Evolutionary conservation across 495 filamentous ascomycete genomes (phyloP), one percentile per base, ranked within the genome.

Genomic region (Talaromyces ruber): DNA sequence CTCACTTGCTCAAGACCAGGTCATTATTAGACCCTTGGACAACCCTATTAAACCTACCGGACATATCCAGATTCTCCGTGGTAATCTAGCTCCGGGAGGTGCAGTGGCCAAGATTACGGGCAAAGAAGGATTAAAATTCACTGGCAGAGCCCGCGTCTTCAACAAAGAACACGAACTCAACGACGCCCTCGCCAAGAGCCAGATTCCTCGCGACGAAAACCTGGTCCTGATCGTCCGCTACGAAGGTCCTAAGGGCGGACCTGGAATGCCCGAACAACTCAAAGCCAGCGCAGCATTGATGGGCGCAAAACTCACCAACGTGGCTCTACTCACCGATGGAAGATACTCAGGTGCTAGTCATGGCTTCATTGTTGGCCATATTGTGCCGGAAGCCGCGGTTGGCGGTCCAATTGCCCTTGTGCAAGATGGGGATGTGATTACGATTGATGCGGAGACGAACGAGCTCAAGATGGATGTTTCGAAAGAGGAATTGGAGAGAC

Each of bases 51-150:
- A 97, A 73, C 54, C 77, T 2, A 90, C 87, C 9, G 94, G 94
- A 45, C 94, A 98, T 71, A 78, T 98, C 54, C 91, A 94, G 68
- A 89, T 98, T 55, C 82, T 98, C 9, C 82, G 82, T 55, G 94
- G 94, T 39, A 97, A 97, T 74, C 84, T 98, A 39, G 89, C 93
- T 2, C 94, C 94, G 1, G 89, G 88, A 34, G 94, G 94, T 34
- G 88, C 94, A 8, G 94, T 98, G 3, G 93, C 94, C 63, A 98
- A 98, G 78, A 98, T 98, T 72, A 98, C 94, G 0, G 94, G 94
- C 21, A 97, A 97, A 71, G 94, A 98, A 74, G 94, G 94, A 5
- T 78, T 87, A 14, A 72, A 73, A 6, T 98, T 98, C 74, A 87
- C 82, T 0, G 94, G 94, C 55, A 85, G 85, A 61, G 94, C 90